Base-by-base conservation (phyloP, 1,284 basidiomycete species). In the Mrakiaceae sp. region DNA sequence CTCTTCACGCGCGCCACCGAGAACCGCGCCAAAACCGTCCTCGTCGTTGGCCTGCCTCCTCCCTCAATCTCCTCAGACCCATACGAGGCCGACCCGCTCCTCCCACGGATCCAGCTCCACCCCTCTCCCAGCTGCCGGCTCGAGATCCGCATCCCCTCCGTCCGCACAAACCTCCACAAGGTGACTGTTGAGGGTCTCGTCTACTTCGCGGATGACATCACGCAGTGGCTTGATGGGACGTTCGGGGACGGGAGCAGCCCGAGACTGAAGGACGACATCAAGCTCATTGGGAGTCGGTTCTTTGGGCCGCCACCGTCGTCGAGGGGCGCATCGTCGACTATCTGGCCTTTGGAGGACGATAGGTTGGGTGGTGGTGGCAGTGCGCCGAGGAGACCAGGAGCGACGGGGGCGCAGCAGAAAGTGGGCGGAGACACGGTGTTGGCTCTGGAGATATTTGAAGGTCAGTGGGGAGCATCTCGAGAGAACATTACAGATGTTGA, bases 261-360 rank as follows among this genome's bases (percentile, higher is more conserved):
- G 70, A 77, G 67, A 71, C 76, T 68, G 4, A 81, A 83, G 66
- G 80, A 79, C 64, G 82, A 87, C 68, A 75, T 85, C 4, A 89
- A 84, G 73, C 75, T 93, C 67, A 87, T 92, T 66, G 90, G 90
- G 14, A 92, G 89, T 71, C 82, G 84, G 47, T 93, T 85, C 75
- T 92, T 93, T 69, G 81, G 82, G 0, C 82, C 81, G 64, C 81
- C 82, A 49, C 80, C 81, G 62, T 80, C 79, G 52, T 70, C 70
- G 42, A 73, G 73, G 2, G 70, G 72, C 4, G 71, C 70, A 3
- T 72, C 72, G 60, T 72, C 73, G 75, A 77, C 54, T 27, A 27
- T 27, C 27, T 27, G 27, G 27, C 27, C 27, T 27, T 27, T 27
- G 27, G 27, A 27, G 78, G 77, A 69, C 66, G 70, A 46, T 66